phyloP scores from a whole-genome alignment of 2,329 filamentous ascomycete genomes.

The Trichothecium roseum region DNA sequence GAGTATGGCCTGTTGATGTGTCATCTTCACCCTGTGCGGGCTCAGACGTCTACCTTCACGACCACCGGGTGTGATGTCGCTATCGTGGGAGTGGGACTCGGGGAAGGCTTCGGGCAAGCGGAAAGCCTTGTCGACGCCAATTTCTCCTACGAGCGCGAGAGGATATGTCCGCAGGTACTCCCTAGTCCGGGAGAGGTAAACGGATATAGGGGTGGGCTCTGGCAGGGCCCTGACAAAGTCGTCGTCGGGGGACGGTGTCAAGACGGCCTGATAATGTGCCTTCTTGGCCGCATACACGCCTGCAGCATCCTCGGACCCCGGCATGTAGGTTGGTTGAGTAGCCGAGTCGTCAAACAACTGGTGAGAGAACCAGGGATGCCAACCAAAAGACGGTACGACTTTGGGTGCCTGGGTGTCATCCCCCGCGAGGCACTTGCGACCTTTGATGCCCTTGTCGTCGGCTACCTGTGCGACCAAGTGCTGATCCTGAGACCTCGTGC shows the following conservation, averaged over 20 bases:
- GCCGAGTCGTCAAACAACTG: conserved; percentile 56
- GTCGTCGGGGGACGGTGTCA: conserved; percentile 21
- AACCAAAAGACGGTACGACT: conserved; percentile 65
- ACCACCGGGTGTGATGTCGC: conserved; percentile 52
- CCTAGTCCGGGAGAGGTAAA: conserved; percentile 46
- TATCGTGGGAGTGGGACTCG: conserved; percentile 13
- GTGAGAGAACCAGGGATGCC: conserved; percentile 82
- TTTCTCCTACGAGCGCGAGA: conserved; percentile 61
- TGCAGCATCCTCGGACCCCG: conserved; percentile 9
- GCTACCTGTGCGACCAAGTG: conserved; percentile 57
- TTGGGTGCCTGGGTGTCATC: conserved; percentile 5
- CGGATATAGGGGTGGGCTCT: conserved; percentile 47
- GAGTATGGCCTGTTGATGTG: conserved; percentile 59
- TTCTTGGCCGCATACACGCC: conserved; percentile 2
- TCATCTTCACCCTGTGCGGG: conserved; percentile 54
- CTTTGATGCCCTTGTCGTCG: conserved; percentile 38
- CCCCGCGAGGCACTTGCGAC: too few species aligned
- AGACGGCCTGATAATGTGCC: conserved; percentile 18
- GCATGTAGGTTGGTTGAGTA: conserved; percentile 24
- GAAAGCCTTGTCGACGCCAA: conserved; percentile 69
- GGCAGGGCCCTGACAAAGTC: conserved; percentile 42
- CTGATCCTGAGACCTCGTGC: conserved; percentile 67
- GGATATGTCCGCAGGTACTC: conserved; percentile 45
- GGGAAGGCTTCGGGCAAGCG: conserved; percentile 52
- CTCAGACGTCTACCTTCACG: conserved; percentile 60